These are phyloP conservation scores for Nitzschia inconspicua DNA, from an alignment of 108 stramenopile species.

Conservation along the genomic window DNA sequence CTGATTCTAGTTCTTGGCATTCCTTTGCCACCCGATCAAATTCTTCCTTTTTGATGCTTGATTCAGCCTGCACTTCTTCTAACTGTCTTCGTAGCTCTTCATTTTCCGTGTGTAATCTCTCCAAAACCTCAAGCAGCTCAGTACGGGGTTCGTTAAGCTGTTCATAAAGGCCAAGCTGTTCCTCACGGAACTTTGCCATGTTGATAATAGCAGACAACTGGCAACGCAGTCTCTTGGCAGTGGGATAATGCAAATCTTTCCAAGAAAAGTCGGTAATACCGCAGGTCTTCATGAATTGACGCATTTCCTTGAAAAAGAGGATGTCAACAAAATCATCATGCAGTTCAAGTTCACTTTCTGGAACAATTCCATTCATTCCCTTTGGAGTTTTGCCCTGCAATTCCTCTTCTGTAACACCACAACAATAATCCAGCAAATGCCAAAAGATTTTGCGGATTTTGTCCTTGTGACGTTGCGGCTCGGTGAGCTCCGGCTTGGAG, in stretches of 20 bases:
- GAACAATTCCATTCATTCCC: conserved; percentile 6
- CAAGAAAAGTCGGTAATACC: conserved; percentile 88
- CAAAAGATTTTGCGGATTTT: conserved; percentile 71
- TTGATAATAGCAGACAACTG: conserved; percentile 94
- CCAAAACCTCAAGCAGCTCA: conserved; percentile 51
- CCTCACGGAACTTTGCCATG: conserved; percentile 92
- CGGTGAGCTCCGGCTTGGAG: conserved; percentile 68
- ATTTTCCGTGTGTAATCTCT: conserved; percentile 67
- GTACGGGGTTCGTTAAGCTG: conserved; percentile 64
- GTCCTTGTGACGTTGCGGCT: conserved; percentile 81
- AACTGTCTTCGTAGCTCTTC: conserved; percentile 47
- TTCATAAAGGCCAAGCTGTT: conserved; percentile 66
- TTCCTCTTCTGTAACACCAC: conserved; percentile 52
- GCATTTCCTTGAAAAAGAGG: conserved; percentile 69
- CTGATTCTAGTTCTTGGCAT: conserved; percentile 72
- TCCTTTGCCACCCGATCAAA: conserved; percentile 62
- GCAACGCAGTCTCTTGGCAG: conserved; percentile 63
- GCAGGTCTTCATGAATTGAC: conserved; percentile 81
- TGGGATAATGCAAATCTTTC: conserved; percentile 79
- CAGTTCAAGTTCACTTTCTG: conserved; percentile 61
- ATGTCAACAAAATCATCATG: conserved; percentile 87
- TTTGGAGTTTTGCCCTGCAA: conserved; percentile 20
- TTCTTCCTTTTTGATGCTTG: conserved; percentile 43
- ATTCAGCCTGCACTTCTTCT: conserved; percentile 29
- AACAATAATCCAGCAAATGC: conserved; percentile 59